Conservation (phyloP, 345 rosid genomes). For the Lepidium aucheri region DNA sequence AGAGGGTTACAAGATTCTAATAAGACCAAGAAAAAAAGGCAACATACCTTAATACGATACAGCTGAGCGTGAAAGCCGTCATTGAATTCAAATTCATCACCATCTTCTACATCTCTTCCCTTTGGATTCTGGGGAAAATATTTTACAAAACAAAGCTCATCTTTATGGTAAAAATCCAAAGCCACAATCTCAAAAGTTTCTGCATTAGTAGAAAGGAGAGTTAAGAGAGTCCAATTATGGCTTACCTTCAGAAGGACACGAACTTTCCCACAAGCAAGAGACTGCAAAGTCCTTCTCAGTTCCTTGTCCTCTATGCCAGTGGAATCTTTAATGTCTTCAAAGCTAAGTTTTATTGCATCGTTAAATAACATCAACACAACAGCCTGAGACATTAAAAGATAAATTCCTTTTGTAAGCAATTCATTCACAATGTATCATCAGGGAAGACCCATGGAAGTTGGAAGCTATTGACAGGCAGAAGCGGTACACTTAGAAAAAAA, state of each 20-base stretch:
- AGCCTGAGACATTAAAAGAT: conserved; percentile 43
- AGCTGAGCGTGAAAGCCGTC: conserved; percentile 73
- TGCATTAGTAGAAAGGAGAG: background rate
- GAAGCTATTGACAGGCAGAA: background rate
- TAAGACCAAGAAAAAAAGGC: background rate
- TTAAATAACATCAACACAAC: conserved; percentile 95
- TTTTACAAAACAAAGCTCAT: background rate
- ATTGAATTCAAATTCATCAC: conserved; percentile 79
- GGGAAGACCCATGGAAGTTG: background rate
- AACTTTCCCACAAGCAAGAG: conserved; percentile 97
- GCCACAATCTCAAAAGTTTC: background rate
- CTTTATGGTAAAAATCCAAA: background rate
- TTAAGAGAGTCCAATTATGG: background rate
- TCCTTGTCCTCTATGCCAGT: conserved; percentile 96
- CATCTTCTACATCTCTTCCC: conserved; percentile 91
- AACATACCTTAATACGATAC: conserved; percentile 73
- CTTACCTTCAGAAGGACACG: conserved; percentile 86
- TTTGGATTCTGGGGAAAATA: conserved; percentile 93
- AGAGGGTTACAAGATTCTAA: background rate
- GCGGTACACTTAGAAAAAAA: background rate
- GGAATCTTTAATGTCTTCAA: conserved; percentile 86
- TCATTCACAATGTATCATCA: background rate
- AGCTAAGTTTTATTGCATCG: conserved; percentile 83
- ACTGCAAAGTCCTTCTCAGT: conserved; percentile 85
- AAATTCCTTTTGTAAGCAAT: conserved; percentile 2